Conservation (phyloP, 257 asterid genomes). For the Fraxinus cuspidata region DNA sequence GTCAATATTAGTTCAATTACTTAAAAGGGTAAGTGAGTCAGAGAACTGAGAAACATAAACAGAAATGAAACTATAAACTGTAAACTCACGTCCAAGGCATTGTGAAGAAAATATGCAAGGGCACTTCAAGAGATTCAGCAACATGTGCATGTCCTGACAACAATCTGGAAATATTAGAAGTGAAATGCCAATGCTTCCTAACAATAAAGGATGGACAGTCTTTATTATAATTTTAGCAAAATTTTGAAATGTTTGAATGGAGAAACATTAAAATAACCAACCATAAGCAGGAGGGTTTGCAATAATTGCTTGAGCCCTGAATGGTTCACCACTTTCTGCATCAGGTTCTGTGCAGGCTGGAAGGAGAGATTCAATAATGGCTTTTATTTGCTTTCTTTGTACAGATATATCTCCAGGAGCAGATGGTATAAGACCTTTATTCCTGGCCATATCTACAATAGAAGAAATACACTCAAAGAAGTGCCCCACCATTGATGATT, state of each 20-base stretch:
- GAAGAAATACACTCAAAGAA: conserved; percentile 22
- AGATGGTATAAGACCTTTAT: conserved; percentile 94
- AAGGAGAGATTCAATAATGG: conserved; percentile 90
- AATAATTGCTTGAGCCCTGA: conserved; percentile 96
- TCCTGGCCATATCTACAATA: conserved; percentile 89
- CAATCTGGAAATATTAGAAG: conserved; percentile 21
- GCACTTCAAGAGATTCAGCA: conserved; percentile 98
- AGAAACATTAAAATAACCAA: conserved; percentile 40
- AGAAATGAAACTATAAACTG: conserved; percentile 15
- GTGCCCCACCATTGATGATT: conserved; percentile 11
- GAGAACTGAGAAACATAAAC: conserved; percentile 19
- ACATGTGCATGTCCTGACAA: conserved; percentile 90
- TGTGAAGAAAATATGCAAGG: conserved; percentile 96
- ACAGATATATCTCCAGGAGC: conserved; percentile 76
- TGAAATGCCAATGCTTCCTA: neutral
- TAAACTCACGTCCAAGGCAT: conserved; percentile 99
- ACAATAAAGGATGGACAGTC: conserved; percentile 10
- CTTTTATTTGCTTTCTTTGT: conserved; percentile 86
- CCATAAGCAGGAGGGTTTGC: conserved; percentile 99
- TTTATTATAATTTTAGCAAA: neutral
- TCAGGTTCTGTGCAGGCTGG: conserved; percentile 98
- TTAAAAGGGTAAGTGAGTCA: conserved; percentile 16
- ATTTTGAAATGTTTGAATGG: neutral
- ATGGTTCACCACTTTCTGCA: conserved; percentile 69
- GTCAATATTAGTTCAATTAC: conserved; percentile 5